Percentiles rank a stretch among this genome's conserved stretches.
Evolutionary conservation across 495 filamentous ascomycete genomes (phyloP).

Genomic region (Neurospora hispaniola): DNA sequence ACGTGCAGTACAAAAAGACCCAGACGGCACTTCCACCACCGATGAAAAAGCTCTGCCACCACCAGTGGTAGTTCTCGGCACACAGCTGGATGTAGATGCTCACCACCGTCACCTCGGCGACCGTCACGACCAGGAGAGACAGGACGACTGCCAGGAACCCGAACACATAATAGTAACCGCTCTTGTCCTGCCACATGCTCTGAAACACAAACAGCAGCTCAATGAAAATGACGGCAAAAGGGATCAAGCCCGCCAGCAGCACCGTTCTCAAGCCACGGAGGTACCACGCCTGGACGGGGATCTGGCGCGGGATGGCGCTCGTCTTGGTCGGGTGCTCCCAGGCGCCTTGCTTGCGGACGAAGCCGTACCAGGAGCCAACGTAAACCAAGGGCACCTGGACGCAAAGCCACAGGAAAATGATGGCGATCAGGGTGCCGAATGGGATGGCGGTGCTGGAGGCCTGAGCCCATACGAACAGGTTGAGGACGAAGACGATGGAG

Average conservation of each 20-base stretch:
- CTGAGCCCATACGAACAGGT: conserved; percentile 91
- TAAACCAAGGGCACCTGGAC: conserved; percentile 88
- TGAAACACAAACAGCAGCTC: conserved; percentile 90
- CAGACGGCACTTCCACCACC: conserved; percentile 72
- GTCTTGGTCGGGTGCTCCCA: conserved; percentile 91
- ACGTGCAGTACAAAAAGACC: conserved; percentile 79
- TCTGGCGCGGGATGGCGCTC: conserved; percentile 57
- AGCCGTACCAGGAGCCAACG: conserved; percentile 73
- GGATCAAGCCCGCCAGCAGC: conserved; percentile 70
- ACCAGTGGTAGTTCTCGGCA: conserved; percentile 89
- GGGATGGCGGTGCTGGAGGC: conserved; percentile 86
- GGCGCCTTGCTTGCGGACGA: conserved; percentile 42
- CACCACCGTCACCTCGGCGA: conserved; percentile 84
- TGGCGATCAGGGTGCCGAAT: conserved; percentile 69
- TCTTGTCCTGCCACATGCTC: conserved; percentile 87
- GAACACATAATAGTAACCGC: conserved; percentile 90
- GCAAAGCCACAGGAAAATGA: conserved; percentile 75
- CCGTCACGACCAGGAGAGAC: conserved; percentile 63
- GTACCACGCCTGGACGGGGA: conserved; percentile 78
- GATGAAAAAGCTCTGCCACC: conserved; percentile 85
- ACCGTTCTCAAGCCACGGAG: conserved; percentile 49
- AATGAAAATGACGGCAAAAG: conserved; percentile 89
- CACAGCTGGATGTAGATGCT: conserved; percentile 82
- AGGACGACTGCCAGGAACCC: conserved; percentile 75
- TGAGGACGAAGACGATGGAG: conserved; percentile 68